These are phyloP conservation scores for Phyllostachys edulis DNA, from an alignment of 176 grass and related monocot species.

Conservation along the genomic window DNA sequence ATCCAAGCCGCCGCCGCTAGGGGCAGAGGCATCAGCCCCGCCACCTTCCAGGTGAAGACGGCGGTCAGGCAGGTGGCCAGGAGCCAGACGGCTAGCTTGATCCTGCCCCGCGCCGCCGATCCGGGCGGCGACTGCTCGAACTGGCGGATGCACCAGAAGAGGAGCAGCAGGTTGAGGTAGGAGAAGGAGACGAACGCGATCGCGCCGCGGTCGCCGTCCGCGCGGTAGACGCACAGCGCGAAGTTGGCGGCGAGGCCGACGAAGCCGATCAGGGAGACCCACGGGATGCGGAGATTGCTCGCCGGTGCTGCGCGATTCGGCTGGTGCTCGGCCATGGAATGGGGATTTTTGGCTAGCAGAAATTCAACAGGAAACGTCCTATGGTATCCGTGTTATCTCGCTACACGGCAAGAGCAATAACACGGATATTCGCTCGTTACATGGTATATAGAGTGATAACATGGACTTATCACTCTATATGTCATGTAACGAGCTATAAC, in stretches of 20 bases:
- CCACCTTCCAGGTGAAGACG: constrained; percentile 38
- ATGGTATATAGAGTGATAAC: no score
- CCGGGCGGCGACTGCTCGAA: constrained; percentile 10
- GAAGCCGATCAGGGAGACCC: background rate
- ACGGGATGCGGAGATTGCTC: background rate
- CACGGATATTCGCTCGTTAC: no score
- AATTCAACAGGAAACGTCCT: no score
- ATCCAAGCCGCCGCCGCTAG: constrained; percentile 13
- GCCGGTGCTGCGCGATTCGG: background rate
- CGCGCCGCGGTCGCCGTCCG: background rate
- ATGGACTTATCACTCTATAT: no score
- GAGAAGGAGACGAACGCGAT: background rate
- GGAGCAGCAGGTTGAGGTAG: constrained; percentile 24
- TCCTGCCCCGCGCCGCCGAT: background rate
- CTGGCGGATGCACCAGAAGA: constrained; percentile 30
- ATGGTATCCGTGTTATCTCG: no score
- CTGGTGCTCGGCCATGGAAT: background rate
- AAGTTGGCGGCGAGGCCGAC: constrained; percentile 28
- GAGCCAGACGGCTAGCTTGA: constrained; percentile 39
- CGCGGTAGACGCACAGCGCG: background rate
- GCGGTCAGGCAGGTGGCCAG: constrained; percentile 15
- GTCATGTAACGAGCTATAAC: no score
- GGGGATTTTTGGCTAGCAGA: no score
- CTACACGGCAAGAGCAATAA: no score
- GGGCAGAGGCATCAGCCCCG: constrained; percentile 28